These are phyloP conservation scores for Penicillium freii DNA, from an alignment of 2,329 filamentous ascomycete species.

Conservation along the genomic window DNA sequence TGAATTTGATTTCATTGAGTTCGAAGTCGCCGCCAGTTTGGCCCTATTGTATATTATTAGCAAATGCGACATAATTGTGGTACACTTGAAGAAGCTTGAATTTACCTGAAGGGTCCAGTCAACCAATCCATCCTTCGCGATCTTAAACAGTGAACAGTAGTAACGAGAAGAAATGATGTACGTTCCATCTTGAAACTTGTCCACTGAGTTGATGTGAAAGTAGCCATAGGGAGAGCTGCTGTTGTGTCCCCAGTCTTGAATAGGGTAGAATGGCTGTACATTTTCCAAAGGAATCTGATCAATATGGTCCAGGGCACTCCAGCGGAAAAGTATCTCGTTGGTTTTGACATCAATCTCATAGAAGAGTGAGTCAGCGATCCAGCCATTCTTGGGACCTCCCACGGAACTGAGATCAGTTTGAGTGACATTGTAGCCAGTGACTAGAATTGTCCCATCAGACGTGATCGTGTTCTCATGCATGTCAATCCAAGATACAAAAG, in stretches of 20 bases:
- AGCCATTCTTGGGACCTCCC: conserved; percentile 28
- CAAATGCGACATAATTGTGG: background rate
- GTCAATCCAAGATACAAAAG: conserved; percentile 26
- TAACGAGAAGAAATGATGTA: conserved; percentile 1
- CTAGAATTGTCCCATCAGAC: conserved; percentile 25
- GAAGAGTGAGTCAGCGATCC: conserved; percentile 31
- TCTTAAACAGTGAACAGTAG: conserved; percentile 6
- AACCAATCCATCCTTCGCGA: conserved; percentile 6
- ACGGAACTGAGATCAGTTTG: conserved; percentile 26
- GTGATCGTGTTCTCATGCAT: conserved; percentile 31
- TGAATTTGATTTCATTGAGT: conserved; percentile 10
- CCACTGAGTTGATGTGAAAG: conserved; percentile 25
- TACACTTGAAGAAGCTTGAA: background rate
- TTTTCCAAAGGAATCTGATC: conserved; percentile 20
- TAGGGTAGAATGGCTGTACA: conserved; percentile 12
- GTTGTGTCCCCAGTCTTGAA: conserved; percentile 10
- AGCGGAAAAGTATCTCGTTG: conserved; percentile 28
- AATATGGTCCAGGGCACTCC: conserved; percentile 30
- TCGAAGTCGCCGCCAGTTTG: conserved; percentile 27
- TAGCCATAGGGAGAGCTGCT: conserved; percentile 24
- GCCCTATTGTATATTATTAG: conserved; percentile 14
- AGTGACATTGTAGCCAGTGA: conserved; percentile 31
- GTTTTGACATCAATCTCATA: conserved; percentile 32
- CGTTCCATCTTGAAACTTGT: conserved; percentile 11
- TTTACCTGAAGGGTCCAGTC: conserved; percentile 20